A percentile compares a stretch with the other conserved stretches of the same genome.
Conservation (phyloP, 805 yeast species). For the Ascoidea asiatica region DNA sequence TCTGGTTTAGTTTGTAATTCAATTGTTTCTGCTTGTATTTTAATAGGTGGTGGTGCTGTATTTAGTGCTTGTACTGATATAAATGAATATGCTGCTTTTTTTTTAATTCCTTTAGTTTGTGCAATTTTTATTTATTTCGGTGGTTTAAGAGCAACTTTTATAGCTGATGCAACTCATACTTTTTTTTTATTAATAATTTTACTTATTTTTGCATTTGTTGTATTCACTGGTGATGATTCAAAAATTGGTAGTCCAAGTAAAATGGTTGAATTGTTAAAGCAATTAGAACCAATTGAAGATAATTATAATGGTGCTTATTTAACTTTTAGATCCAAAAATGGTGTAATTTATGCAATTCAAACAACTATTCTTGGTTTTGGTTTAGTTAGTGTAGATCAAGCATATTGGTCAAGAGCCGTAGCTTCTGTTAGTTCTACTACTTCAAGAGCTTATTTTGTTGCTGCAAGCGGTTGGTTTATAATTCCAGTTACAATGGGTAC, state of each 20-base stretch:
- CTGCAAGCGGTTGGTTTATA: constrained; percentile 25
- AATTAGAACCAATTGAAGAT: constrained; percentile 21
- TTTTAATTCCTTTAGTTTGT: constrained; percentile 34
- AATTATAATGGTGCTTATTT: constrained; percentile 23
- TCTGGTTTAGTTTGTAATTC: constrained; percentile 27
- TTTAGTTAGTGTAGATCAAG: constrained; percentile 24
- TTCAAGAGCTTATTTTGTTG: constrained; percentile 23
- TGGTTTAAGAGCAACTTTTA: constrained; percentile 37
- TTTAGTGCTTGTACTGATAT: constrained; percentile 29
- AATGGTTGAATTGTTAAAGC: constrained; percentile 28
- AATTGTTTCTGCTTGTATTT: constrained; percentile 26
- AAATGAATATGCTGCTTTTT: constrained; percentile 30
- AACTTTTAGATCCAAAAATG: constrained; percentile 22
- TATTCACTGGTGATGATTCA: constrained; percentile 20
- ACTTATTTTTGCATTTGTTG: constrained; percentile 20
- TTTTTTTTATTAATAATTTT: constrained; percentile 28
- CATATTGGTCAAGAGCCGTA: constrained; percentile 30
- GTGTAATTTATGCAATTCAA: constrained; percentile 18
- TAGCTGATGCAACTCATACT: constrained; percentile 38
- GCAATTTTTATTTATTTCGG: constrained; percentile 36
- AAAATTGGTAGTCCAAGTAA: constrained; percentile 29
- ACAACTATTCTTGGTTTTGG: constrained; percentile 22
- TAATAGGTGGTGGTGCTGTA: constrained; percentile 31
- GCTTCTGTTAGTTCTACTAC: constrained; percentile 23
- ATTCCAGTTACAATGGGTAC: constrained; percentile 26